These are phyloP conservation scores for Exophiala sideris DNA, from an alignment of 2,329 filamentous ascomycete species.

Conservation along the genomic window DNA sequence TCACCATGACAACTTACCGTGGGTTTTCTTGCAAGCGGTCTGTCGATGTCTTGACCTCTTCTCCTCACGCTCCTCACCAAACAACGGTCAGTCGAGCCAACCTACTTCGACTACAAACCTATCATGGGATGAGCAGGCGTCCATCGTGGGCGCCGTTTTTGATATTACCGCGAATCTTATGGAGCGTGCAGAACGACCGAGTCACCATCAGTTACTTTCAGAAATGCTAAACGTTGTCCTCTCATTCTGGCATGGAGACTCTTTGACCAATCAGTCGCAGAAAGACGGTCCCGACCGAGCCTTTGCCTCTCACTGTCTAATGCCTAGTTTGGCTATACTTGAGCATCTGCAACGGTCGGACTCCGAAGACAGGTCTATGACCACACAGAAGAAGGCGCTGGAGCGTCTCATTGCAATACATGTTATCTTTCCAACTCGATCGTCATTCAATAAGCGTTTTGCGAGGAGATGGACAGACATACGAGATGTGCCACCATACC, in stretches of 20 bases:
- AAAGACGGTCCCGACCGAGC: slow-evolving; percentile 13
- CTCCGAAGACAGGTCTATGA: background rate
- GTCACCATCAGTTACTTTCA: background rate
- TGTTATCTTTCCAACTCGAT: slow-evolving; percentile 34
- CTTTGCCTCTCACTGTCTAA: slow-evolving; percentile 29
- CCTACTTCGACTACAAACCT: slow-evolving; percentile 4
- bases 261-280: background rate
- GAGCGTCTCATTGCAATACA: slow-evolving; percentile 35
- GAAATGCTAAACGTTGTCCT: slow-evolving; percentile 4
- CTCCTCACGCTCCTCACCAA: background rate
- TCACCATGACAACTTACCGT: slow-evolving; percentile 1
- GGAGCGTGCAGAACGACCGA: background rate
- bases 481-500: slow-evolving; percentile 12
- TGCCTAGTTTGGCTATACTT: slow-evolving; percentile 31
- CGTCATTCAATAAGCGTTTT: slow-evolving; percentile 19
- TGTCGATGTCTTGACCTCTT: slow-evolving; percentile 15
- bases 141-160: slow-evolving; percentile 13
- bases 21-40: slow-evolving; percentile 16
- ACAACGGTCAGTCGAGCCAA: background rate
- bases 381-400: slow-evolving; percentile 15
- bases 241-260: slow-evolving; percentile 9
- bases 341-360: slow-evolving; percentile 4
- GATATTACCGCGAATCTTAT: slow-evolving; percentile 2
- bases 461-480: slow-evolving; percentile 20
- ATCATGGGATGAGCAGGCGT: slow-evolving; percentile 6